Base-by-base conservation (phyloP, 495 filamentous ascomycete genomes). In the Aspergillus panamensis region DNA sequence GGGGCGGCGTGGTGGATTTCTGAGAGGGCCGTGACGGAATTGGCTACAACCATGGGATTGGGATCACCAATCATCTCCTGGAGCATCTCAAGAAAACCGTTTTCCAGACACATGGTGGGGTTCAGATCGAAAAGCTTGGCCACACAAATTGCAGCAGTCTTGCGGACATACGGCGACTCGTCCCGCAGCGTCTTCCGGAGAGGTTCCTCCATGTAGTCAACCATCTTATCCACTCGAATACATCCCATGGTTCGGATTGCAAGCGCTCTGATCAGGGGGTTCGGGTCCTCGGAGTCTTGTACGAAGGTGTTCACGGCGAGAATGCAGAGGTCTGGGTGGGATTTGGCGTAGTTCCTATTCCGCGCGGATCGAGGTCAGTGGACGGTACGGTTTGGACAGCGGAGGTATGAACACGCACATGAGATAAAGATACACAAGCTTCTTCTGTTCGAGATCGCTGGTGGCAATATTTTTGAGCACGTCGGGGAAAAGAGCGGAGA, bases 221-320 rank as follows among this genome's bases (percentile, higher is more conserved):
- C 90, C 88, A 99, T 99, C 75, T 99, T 99, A 60, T 97, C 94
- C 58, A 99, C 94, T 42, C 94, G 82, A 59, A 99, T 97, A 72
- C 94, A 97, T 25, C 94, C 94, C 94, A 99, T 99, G n/a, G 94
- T 99, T 40, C 94, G 83, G 68, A 99, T 96, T 44, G 94, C 94
- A 13, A 99, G 80, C 16, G 94, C 94, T 72, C 95, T 81, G 62
- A 99, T 91, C 6, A 99, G 81, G 2, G 94, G 94, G 69, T 99
- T 99, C 51, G 94, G 94, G 71, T 99, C 94, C 82, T 99, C 94
- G 8, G 94, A 92, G 67, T 99, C 94, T 81, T 99, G 94, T 17
- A 97, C 93, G 64, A 99, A 99, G 21, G 94, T 99, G 71, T 99
- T 99, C 62, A 99, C 94, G 62, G 94, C 94, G 60, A 99, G 85